Evolutionary conservation across 2,329 filamentous ascomycete species (phyloP).

Genomic region (Dothideomycetes sp.): DNA sequence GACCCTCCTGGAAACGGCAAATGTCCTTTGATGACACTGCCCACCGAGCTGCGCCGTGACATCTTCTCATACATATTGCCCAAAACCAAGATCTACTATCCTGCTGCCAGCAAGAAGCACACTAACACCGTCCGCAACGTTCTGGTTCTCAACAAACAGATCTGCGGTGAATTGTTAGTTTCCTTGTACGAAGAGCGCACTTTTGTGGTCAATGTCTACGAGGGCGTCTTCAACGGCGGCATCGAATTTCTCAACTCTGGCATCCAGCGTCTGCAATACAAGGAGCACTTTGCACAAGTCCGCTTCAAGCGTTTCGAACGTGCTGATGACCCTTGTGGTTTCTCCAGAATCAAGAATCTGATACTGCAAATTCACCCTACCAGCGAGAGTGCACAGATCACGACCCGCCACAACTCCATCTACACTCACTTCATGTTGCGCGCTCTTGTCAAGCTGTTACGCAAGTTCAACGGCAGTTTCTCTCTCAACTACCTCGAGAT

Average conservation of each 20-base stretch:
- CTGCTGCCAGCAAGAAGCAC: background rate
- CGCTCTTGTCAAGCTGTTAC: conserved; percentile 20
- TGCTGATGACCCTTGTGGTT: conserved; percentile 19
- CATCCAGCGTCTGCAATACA: conserved; percentile 24
- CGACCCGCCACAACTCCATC: conserved; percentile 18
- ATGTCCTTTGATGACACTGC: conserved; percentile 3
- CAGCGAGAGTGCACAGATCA: background rate
- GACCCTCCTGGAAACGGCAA: background rate
- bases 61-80: conserved; percentile 10
- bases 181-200: conserved; percentile 22
- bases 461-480: conserved; percentile 18
- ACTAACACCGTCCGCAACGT: conserved; percentile 13
- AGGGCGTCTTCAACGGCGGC: conserved; percentile 22
- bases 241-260: conserved; percentile 25
- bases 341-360: conserved; percentile 23
- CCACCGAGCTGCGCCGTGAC: conserved; percentile 8
- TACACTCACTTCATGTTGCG: conserved; percentile 25
- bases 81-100: background rate
- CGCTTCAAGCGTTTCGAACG: conserved; percentile 22
- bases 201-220: conserved; percentile 7
- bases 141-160: conserved; percentile 20
- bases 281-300: conserved; percentile 16
- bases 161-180: conserved; percentile 18
- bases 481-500: conserved; percentile 17
- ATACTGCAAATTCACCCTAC: conserved; percentile 21